phyloP scores from a whole-genome alignment of 2,329 filamentous ascomycete species.

The Talaromyces sp. region DNA sequence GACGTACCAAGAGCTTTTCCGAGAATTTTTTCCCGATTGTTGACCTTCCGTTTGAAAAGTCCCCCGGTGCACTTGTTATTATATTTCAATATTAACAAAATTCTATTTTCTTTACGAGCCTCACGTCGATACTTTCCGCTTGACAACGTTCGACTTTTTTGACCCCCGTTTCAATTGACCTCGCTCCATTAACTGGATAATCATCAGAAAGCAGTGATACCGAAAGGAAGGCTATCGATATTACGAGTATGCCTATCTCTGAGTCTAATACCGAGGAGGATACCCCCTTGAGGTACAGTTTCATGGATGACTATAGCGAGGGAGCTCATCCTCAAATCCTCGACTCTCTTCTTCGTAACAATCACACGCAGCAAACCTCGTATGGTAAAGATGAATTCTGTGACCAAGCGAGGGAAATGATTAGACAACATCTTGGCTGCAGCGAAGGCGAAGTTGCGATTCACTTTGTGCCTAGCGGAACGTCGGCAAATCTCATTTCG shows the following conservation, averaged over 20 bases:
- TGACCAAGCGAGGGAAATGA: conserved; percentile 37
- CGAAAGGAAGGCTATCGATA: background rate
- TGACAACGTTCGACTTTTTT: background rate
- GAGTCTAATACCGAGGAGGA: background rate
- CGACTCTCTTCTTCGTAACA: conserved; percentile 42
- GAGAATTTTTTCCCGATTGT: background rate
- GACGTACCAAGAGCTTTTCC: background rate
- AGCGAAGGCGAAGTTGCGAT: conserved; percentile 39
- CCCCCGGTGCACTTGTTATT: background rate
- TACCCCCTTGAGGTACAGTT: conserved; percentile 34
- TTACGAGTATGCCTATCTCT: background rate
- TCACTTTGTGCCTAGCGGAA: conserved; percentile 50
- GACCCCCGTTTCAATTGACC: background rate
- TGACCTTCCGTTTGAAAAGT: background rate
- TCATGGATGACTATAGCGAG: conserved; percentile 50
- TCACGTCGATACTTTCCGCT: background rate
- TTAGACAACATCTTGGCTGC: conserved; percentile 28
- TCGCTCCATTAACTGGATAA: background rate
- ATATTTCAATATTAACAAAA: background rate
- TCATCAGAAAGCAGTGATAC: background rate
- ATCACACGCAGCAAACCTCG: conserved; percentile 41
- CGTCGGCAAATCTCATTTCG: conserved; percentile 48
- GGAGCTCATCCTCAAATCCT: conserved; percentile 48
- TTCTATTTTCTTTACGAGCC: background rate
- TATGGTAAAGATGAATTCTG: conserved; percentile 46